These are phyloP conservation scores for Myxozyma neglecta DNA, from an alignment of 805 yeast species.

Conservation along the genomic window DNA sequence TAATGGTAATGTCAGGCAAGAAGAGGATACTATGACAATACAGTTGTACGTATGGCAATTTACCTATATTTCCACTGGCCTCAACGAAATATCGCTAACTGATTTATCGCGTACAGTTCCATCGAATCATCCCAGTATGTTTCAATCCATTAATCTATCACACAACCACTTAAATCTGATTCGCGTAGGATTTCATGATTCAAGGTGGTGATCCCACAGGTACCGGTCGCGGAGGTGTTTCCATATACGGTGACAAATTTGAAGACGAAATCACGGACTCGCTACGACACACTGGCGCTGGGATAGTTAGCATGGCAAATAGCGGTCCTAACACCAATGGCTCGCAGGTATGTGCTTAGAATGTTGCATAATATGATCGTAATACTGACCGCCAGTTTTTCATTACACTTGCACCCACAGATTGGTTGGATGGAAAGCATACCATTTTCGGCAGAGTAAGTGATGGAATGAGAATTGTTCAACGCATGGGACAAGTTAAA, in stretches of 20 bases:
- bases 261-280: constrained; percentile 39
- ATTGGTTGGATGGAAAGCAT: constrained; percentile 75
- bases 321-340: constrained; percentile 94
- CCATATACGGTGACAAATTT: constrained; percentile 31
- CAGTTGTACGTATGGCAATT: constrained; percentile 17
- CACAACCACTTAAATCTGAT: background rate
- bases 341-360: constrained; percentile 43
- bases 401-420: constrained; percentile 73
- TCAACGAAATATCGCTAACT: background rate
- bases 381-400: constrained; percentile 59
- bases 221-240: constrained; percentile 40
- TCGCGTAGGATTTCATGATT: constrained; percentile 38
- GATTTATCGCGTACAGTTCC: constrained; percentile 28
- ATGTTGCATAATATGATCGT: background rate
- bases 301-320: constrained; percentile 86
- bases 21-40: constrained; percentile 39
- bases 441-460: constrained; percentile 71
- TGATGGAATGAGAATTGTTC: constrained; percentile 46
- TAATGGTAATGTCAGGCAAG: constrained; percentile 29
- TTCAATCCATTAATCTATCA: background rate
- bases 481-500: constrained; percentile 57
- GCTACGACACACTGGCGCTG: constrained; percentile 74
- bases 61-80: too few species aligned
- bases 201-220: constrained; percentile 43
- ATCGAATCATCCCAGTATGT: constrained; percentile 34